These are phyloP conservation scores for Rutstroemia sp. DNA, from an alignment of 2,329 filamentous ascomycete genomes.

Conservation along the genomic window DNA sequence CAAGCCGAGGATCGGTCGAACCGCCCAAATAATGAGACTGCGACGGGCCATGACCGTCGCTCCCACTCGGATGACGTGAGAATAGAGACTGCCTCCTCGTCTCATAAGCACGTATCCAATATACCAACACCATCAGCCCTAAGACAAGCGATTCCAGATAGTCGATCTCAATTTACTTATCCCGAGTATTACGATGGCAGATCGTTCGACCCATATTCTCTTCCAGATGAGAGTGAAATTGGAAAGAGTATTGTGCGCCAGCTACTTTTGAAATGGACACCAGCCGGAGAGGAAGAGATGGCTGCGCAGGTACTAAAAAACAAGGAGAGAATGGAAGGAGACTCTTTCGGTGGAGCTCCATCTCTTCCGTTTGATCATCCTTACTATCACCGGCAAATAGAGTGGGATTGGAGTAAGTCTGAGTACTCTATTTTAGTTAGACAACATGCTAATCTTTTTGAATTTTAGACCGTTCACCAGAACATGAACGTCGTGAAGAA, in stretches of 20 bases:
- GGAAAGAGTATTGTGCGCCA: background rate
- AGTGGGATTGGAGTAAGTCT: no score
- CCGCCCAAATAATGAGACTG: no score
- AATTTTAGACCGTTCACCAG: no score
- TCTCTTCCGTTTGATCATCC: background rate
- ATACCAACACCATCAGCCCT: background rate
- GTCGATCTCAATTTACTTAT: background rate
- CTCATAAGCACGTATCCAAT: background rate
- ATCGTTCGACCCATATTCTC: background rate
- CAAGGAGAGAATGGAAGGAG: background rate
- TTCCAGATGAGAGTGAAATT: background rate
- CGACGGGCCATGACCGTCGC: no score
- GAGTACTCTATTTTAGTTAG: no score
- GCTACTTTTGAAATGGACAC: conserved; percentile 3
- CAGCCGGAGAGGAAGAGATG: background rate
- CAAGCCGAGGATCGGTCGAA: no score
- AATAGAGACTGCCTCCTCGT: background rate
- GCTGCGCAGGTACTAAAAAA: background rate
- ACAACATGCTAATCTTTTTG: no score
- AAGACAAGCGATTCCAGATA: background rate
- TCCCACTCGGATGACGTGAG: no score
- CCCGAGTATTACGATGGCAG: background rate
- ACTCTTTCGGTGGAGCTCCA: background rate
- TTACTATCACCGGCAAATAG: no score
- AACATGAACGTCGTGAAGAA: no score